Base-by-base conservation (phyloP, 805 yeast species). In the Saccharomyces mikatae region DNA sequence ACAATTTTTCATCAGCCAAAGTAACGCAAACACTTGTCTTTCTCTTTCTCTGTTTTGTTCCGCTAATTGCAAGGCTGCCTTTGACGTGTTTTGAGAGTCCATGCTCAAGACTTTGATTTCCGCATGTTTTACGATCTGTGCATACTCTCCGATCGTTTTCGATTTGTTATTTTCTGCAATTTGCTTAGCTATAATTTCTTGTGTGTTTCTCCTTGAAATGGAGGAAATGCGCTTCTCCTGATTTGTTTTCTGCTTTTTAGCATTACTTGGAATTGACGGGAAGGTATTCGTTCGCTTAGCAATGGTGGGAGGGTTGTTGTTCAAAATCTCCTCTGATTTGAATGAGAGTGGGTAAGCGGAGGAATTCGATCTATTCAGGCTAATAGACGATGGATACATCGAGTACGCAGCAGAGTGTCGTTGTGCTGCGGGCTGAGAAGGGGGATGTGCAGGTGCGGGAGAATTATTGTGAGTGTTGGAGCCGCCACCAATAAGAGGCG, bases 11-110 rank as follows among this genome's bases (percentile, higher is more conserved):
- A 85, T 75, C 47, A 90, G 74, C 87, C 95, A 88, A 2, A 86
- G 80, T 80, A 89, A 79, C 11, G 91, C 96, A 68, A 88, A 87
- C 1, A 87, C 74, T 67, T 89, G 97, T 52, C 84, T 77, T 62
- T 82, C 86, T 54, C 81, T 74, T 60, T 85, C 89, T 49, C 74
- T 75, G 30, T 60, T 63, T 50, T 67, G 71, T 58, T 73, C 74
- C 53, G 67, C 67, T 54, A 58, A 53, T 52, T 62, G 69, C 29
- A 64, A 58, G 14, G 64, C 58, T 11, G 71, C 58, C 57, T 67
- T 64, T 21, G 67, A 55, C 29, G 65, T 64, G 8, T 64, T 58
- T 30, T 68, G 58, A 2, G 71, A 58, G 47, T 67, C 67, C 63
- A 66, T 62, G 48, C 65, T 63, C n/a, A 65, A 52, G 27, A 63